These are phyloP conservation scores for Hyphopichia khmerensis DNA, from an alignment of 1,139 yeast species.

Conservation along the genomic window DNA sequence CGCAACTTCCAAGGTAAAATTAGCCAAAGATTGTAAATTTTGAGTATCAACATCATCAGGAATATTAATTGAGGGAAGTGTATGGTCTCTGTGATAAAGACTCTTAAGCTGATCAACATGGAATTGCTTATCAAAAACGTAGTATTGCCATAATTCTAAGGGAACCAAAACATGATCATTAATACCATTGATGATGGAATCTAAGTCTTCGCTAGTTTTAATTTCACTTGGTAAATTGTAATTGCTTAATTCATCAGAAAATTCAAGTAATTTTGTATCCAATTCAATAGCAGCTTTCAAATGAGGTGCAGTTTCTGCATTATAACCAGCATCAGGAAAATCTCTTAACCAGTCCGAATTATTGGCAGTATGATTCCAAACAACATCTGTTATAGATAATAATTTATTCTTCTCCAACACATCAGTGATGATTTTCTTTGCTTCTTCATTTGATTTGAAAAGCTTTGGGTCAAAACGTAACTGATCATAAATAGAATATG, in stretches of 20 bases:
- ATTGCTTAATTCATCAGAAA: constrained; percentile 52
- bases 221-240: constrained; percentile 63
- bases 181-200: constrained; percentile 62
- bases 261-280: constrained; percentile 65
- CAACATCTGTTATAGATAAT: constrained; percentile 85
- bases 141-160: constrained; percentile 83
- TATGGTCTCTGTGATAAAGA: constrained; percentile 33
- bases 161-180: constrained; percentile 63
- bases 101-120: constrained; percentile 34
- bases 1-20: constrained; percentile 47
- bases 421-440: constrained; percentile 22
- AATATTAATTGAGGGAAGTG: constrained; percentile 29
- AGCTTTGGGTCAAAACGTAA: constrained; percentile 66
- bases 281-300: constrained; percentile 79
- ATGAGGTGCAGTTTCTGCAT: constrained; percentile 85
- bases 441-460: constrained; percentile 47
- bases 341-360: constrained; percentile 82
- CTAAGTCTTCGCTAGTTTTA: constrained; percentile 51
- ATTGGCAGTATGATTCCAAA: constrained; percentile 91
- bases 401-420: constrained; percentile 59
- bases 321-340: constrained; percentile 91
- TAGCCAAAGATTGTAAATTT: constrained; percentile 44
- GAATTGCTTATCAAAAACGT: constrained; percentile 58
- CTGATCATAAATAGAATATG: constrained; percentile 90
- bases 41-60: constrained; percentile 31